A percentile compares a stretch with the other conserved stretches of the same genome.
Conservation (phyloP, 345 rosid species). For the Diplotaxis tenuifolia region DNA sequence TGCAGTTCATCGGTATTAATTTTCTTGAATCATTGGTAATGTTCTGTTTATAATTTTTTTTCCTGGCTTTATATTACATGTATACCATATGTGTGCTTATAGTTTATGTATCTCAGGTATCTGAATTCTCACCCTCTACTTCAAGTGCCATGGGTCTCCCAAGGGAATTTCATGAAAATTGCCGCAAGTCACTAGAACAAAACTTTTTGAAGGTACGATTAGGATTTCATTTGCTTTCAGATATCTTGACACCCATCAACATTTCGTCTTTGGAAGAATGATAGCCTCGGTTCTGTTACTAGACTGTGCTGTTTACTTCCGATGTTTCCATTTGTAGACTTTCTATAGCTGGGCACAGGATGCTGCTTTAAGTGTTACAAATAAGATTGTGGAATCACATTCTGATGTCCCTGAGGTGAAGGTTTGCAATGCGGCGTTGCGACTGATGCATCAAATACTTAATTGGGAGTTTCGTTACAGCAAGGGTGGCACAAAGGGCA, state of each 20-base stretch:
- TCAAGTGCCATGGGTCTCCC: slow-evolving; percentile 97
- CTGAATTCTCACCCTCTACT: slow-evolving; percentile 95
- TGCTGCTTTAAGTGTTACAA: slow-evolving; percentile 77
- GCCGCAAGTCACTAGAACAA: slow-evolving; percentile 73
- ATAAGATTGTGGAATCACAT: slow-evolving; percentile 61
- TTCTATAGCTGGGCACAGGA: slow-evolving; percentile 89
- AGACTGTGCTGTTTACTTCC: slow-evolving; percentile 13
- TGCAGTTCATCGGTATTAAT: slow-evolving; percentile 74
- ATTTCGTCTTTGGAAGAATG: slow-evolving; percentile 17
- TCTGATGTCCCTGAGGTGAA: slow-evolving; percentile 69
- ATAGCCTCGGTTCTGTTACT: slow-evolving; percentile 12
- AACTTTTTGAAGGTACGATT: slow-evolving; percentile 71
- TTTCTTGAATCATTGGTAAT: slow-evolving; percentile 91
- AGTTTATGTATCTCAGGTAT: slow-evolving; percentile 54
- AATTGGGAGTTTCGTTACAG: slow-evolving; percentile 83
- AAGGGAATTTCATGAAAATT: slow-evolving; percentile 90
- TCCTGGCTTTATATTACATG: background rate
- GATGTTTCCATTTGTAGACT: slow-evolving; percentile 48
- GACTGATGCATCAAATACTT: slow-evolving; percentile 88
- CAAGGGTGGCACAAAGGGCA: slow-evolving; percentile 42
- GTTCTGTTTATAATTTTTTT: slow-evolving; percentile 6
- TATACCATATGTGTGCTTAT: slow-evolving; percentile 18
- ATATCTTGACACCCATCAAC: slow-evolving; percentile 14
- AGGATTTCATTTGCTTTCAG: slow-evolving; percentile 25
- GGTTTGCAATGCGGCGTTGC: slow-evolving; percentile 81